These are phyloP conservation scores for Fusarium goolgardi DNA, from an alignment of 2,329 filamentous ascomycete species.

Conservation along the genomic window DNA sequence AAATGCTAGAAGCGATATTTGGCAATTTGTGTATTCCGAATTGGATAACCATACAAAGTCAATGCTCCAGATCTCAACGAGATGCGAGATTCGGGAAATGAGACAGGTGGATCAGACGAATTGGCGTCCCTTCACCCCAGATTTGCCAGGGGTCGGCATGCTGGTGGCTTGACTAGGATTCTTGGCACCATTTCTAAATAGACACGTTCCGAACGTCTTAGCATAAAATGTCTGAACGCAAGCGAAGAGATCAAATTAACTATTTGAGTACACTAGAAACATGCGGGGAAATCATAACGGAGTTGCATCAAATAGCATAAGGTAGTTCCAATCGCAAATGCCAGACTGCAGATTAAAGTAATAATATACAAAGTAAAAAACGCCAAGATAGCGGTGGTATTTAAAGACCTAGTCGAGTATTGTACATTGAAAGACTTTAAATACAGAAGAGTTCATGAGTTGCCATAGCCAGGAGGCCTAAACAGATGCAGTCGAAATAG, in stretches of 20 bases:
- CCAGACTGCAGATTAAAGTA: constrained; percentile 60
- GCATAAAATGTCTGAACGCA: background rate
- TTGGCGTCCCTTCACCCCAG: constrained; percentile 33
- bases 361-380: constrained; percentile 45
- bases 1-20: constrained; percentile 19
- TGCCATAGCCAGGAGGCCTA: constrained; percentile 57
- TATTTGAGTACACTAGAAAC: background rate
- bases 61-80: constrained; percentile 11
- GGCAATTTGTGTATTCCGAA: constrained; percentile 23
- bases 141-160: constrained; percentile 29
- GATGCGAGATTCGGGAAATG: constrained; percentile 38
- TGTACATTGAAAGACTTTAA: constrained; percentile 53
- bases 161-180: constrained; percentile 20
- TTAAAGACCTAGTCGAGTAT: constrained; percentile 53
- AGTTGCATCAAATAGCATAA: constrained; percentile 19
- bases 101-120: constrained; percentile 17
- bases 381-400: constrained; percentile 50
- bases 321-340: constrained; percentile 28
- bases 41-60: constrained; percentile 4
- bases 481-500: constrained; percentile 51
- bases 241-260: background rate
- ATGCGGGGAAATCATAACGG: background rate
- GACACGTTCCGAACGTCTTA: constrained; percentile 6
- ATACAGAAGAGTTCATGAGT: constrained; percentile 51
- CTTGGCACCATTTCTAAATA: constrained; percentile 3